Base-by-base conservation (phyloP, 2,329 filamentous ascomycete genomes). In the Cordyceps tenuipes region DNA sequence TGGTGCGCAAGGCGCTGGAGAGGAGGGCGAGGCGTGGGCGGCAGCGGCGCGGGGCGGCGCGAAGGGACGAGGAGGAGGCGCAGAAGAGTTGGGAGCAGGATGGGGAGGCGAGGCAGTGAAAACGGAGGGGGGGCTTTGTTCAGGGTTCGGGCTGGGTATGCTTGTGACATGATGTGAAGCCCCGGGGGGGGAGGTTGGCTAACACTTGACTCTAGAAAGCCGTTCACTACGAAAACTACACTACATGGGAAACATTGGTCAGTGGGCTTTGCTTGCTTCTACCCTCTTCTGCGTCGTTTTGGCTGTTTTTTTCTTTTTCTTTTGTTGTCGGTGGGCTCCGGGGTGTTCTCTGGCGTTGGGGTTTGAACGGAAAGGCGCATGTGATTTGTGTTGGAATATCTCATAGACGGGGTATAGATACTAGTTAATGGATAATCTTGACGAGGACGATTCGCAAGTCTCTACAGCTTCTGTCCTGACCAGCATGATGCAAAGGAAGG, bases 401-500 rank as follows among this genome's bases (percentile, higher is more conserved):
- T 19, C n/a, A 43, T 53, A 53, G n/a, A 29, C 51, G 51, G 51
- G 19, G 51, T 43, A 53, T 53, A 43, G 39, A 43, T 53, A 53
- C 10, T 9, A 23, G 23, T 23, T 23, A 29, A 26, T 6, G 26
- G 26, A 43, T 21, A 43, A 53, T 43, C 51, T 43, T 53, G 48
- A n/a, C 29, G 17, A 12, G 17, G 21, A 36, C 26, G 4, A 21
- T 26, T 19, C 31, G 48, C 29, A 19, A 19, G 17, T 13, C 31
- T 4, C 31, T n/a, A 4, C 7, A 1, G 44, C 10, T 15, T 13
- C 9, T 47, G 19, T n/a, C 15, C n/a, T 8, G 4, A 4, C 23
- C 23, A 23, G 23, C 23, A 36, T 36, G 12, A 3, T 36, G 34
- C 13, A 1, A 36, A 3, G 3, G 34, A n/a, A n/a, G n/a, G n/a